Evolutionary conservation across 805 yeast genomes (phyloP).

Genomic region (Starmerella riodocensis): DNA sequence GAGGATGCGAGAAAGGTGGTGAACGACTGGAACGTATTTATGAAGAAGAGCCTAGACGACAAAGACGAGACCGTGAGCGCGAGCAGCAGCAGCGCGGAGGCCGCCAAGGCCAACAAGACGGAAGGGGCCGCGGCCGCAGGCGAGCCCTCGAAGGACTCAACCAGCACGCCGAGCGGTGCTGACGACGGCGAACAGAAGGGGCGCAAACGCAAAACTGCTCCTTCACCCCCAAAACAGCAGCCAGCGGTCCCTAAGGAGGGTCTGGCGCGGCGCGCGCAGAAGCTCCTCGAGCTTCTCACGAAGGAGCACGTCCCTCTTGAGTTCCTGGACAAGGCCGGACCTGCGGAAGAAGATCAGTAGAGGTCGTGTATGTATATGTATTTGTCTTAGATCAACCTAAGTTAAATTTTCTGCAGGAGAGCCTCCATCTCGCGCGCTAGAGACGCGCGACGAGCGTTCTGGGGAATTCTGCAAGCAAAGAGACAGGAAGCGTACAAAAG

Average conservation of each 20-base stretch:
- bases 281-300: slow-evolving; percentile 13
- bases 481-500: too few species aligned
- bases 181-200: slow-evolving; percentile 10
- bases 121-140: background rate
- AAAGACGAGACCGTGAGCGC: slow-evolving; percentile 6
- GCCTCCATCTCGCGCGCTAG: too few species aligned
- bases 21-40: slow-evolving; percentile 43
- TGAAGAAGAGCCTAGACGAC: slow-evolving; percentile 25
- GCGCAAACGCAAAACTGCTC: too few species aligned
- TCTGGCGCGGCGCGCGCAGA: slow-evolving; percentile 18
- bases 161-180: too few species aligned
- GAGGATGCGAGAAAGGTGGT: slow-evolving; percentile 38
- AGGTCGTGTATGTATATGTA: too few species aligned
- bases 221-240: too few species aligned
- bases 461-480: too few species aligned
- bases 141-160: too few species aligned
- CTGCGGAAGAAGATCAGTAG: too few species aligned
- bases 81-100: slow-evolving; percentile 1
- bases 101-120: background rate
- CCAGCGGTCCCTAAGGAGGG: slow-evolving; percentile 17
- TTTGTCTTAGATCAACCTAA: too few species aligned
- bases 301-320: slow-evolving; percentile 15
- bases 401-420: too few species aligned
- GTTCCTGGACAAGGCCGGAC: slow-evolving; percentile 15
- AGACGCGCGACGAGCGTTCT: too few species aligned